Base-by-base conservation (phyloP, 371 early-diverging fungal species). In the Rhizoclosmatium hyalinum region DNA sequence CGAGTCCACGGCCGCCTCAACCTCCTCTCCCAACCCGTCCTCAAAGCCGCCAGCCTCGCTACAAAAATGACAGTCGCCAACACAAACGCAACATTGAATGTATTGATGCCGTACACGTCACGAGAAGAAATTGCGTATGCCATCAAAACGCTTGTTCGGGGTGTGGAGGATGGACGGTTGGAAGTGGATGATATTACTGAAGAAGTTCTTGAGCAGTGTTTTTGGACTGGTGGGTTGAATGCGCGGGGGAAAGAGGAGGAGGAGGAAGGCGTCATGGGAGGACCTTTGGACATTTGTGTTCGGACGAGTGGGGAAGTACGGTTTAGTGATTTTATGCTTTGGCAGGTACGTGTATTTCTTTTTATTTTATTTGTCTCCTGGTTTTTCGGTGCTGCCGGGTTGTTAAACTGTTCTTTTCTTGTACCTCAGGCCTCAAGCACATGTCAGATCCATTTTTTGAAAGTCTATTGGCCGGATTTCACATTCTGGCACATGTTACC, bases 241-340 rank as follows among this genome's bases (percentile, higher is more conserved):
- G 43, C 14, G 12, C 17, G 67, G 17, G 64, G n/a, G 65, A 8
- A 8, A 8, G 65, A 24, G 12, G 24, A 68, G 32, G 45, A 62
- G n/a, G 56, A 21, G 24, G n/a, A 54, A 6, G 41, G 17, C 3
- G 4, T 43, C 44, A 62, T 45, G 19, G 57, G 47, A 24, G 72
- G 72, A 3, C 90, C 91, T 1, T 80, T 97, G 68, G 99, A 99
- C 79, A 87, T 99, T n/a, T 81, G 99, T 63, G 90, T 99, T 44
- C 90, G 99, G 68, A 99, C 99, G 2, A 95, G 96, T 6, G 99
- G 99, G 8, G 99, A 99, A 83, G 92, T 93, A 17, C 89, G 99
- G 21, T 85, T 99, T 55, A 96, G 96, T 76, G 99, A 99, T 83
- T 99, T 96, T 82, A 82, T 99, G 85, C 86, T 99, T 54, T 97